Evolutionary conservation across 768 basidiomycete genomes (phyloP).

Genomic region (Lactarius psammicola): DNA sequence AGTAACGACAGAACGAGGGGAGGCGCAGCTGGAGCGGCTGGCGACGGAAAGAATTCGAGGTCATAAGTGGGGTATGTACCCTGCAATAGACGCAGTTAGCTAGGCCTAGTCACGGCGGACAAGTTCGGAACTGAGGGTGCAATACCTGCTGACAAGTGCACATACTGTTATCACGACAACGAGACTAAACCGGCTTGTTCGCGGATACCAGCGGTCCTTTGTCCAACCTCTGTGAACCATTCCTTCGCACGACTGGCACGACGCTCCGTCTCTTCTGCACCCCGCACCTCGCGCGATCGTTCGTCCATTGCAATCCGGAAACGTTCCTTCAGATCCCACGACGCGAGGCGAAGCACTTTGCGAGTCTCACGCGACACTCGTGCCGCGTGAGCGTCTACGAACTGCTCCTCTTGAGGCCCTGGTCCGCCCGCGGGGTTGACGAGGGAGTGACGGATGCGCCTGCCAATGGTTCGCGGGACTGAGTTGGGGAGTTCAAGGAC

Average conservation of each 20-base stretch:
- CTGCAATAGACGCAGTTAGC: neutral
- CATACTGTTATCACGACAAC: neutral
- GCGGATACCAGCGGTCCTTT: conserved; percentile 45
- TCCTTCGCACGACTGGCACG: conserved; percentile 66
- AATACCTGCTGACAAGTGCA: neutral
- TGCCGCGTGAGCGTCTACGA: conserved; percentile 63
- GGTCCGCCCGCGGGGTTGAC: conserved; percentile 44
- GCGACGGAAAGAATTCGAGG: neutral
- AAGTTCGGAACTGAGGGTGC: neutral
- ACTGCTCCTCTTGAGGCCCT: conserved; percentile 52
- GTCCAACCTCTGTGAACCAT: conserved; percentile 61
- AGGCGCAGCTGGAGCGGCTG: neutral
- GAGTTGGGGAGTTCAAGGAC: conserved; percentile 84
- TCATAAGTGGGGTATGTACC: neutral
- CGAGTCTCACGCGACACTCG: conserved; percentile 83
- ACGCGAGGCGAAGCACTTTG: conserved; percentile 87
- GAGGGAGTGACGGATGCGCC: conserved; percentile 71
- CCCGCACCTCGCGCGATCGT: conserved; percentile 68
- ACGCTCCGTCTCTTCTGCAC: conserved; percentile 72
- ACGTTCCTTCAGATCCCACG: conserved; percentile 85
- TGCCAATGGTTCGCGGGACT: conserved; percentile 86
- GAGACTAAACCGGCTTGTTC: conserved; percentile 24
- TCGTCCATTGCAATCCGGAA: conserved; percentile 83
- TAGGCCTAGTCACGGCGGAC: neutral
- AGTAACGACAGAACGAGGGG: neutral